These are phyloP conservation scores for Allium cepa DNA, from an alignment of 106 monocot species.

Conservation along the genomic window DNA sequence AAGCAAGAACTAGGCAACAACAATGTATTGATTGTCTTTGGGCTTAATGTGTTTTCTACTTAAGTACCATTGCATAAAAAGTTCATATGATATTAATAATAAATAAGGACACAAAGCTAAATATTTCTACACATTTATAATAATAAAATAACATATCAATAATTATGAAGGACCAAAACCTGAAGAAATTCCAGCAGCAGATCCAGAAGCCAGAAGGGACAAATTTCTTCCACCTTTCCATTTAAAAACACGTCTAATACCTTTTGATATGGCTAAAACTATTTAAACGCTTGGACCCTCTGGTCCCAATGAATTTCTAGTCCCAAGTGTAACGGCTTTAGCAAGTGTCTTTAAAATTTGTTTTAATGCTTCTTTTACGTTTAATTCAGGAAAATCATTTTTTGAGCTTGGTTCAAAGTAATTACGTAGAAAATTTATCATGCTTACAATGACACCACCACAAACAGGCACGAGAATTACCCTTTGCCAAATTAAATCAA, in stretches of 20 bases:
- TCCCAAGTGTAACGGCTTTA: conserved; percentile 84
- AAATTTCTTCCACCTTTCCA: conserved; percentile 44
- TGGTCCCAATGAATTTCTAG: conserved; percentile 87
- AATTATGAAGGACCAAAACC: conserved; percentile 18
- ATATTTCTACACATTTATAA: no score
- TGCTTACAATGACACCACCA: conserved; percentile 68
- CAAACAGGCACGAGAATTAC: conserved; percentile 62
- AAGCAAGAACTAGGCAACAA: no score
- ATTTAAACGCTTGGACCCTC: conserved; percentile 95
- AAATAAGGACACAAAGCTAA: no score
- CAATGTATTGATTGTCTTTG: no score
- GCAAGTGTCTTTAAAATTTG: conserved; percentile 70
- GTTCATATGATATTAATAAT: no score
- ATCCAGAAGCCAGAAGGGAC: conserved; percentile 87
- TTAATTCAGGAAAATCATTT: conserved; percentile 4
- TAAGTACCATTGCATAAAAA: no score
- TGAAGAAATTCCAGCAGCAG: conserved; percentile 95
- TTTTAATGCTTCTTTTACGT: conserved; percentile 27
- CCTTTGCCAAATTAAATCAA: conserved; percentile 70
- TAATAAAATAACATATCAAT: neutral
- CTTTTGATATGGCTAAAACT: conserved; percentile 82
- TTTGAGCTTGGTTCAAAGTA: conserved; percentile 24
- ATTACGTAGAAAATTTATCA: conserved; percentile 46
- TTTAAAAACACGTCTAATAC: conserved; percentile 45
- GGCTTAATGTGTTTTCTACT: no score